A percentile compares a stretch with the other conserved stretches of the same genome.
phyloP scores from a whole-genome alignment of 208 protist species.

The Porcisia hertigi region DNA sequence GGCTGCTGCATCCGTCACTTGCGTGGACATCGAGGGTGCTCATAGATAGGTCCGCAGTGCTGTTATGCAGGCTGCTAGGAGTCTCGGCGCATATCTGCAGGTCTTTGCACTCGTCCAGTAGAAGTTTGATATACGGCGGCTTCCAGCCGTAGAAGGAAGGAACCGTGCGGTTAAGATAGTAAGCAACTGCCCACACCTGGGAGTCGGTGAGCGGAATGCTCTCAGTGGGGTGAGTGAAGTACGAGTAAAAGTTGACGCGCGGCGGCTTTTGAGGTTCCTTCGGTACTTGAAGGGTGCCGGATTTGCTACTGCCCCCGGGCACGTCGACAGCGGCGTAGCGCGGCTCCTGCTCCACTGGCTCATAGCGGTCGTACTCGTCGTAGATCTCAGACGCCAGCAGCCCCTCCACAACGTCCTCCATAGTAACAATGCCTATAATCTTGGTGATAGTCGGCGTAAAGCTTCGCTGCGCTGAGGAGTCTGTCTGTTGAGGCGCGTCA shows the following conservation, averaged over 20 bases:
- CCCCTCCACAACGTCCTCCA: conserved; percentile 90
- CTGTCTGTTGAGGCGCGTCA: conserved; percentile 16
- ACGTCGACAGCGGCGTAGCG: conserved; percentile 18
- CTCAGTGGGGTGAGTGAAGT: conserved; percentile 60
- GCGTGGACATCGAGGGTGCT: conserved; percentile 4
- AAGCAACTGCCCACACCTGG: conserved; percentile 87
- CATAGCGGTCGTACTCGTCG: conserved; percentile 90
- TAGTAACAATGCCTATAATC: conserved; percentile 79
- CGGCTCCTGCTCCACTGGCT: conserved; percentile 23
- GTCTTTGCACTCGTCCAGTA: conserved; percentile 78
- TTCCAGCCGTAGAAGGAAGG: conserved; percentile 66
- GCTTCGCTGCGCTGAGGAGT: conserved; percentile 9
- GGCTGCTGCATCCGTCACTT: conserved; percentile 9
- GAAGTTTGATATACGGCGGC: conserved; percentile 74
- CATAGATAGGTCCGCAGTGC: conserved; percentile 3
- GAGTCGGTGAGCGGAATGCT: conserved; percentile 61
- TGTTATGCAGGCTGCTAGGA: neutral
- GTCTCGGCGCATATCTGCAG: conserved; percentile 51
- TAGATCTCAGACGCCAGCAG: conserved; percentile 87
- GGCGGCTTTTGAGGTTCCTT: conserved; percentile 58
- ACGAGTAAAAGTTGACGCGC: conserved; percentile 91
- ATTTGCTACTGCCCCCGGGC: conserved; percentile 15
- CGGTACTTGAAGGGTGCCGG: conserved; percentile 27
- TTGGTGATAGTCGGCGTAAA: conserved; percentile 18
- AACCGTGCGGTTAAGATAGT: conserved; percentile 77